Evolutionary conservation across 306 rosid species (phyloP).

Genomic region (Carpinus viminea): DNA sequence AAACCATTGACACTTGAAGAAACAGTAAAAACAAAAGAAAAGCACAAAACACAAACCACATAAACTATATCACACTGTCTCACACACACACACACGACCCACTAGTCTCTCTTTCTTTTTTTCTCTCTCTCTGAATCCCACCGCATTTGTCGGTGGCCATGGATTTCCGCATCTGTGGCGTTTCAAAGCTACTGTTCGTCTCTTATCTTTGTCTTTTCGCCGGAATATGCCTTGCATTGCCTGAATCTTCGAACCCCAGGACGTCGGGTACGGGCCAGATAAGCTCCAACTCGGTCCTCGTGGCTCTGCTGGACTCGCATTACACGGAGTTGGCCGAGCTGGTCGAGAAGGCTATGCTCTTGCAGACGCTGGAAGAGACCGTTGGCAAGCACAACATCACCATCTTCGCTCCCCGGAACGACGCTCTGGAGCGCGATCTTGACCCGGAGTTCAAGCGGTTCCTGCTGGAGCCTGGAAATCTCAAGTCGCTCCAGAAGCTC

Average conservation of each 20-base stretch:
- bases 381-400: slow-evolving; percentile 65
- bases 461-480: slow-evolving; percentile 68
- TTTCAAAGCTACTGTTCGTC: slow-evolving; percentile 7
- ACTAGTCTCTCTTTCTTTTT: background rate
- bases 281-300: slow-evolving; percentile 76
- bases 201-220: slow-evolving; percentile 14
- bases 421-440: slow-evolving; percentile 69
- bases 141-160: slow-evolving; percentile 56
- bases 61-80: background rate
- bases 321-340: slow-evolving; percentile 73
- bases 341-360: slow-evolving; percentile 65
- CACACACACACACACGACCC: background rate
- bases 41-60: background rate
- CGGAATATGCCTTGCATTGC: slow-evolving; percentile 31
- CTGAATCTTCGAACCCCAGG: slow-evolving; percentile 29
- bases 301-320: slow-evolving; percentile 78
- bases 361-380: slow-evolving; percentile 60
- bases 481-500: slow-evolving; percentile 58
- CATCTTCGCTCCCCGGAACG: slow-evolving; percentile 71
- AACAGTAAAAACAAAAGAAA: background rate
- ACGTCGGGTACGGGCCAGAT: slow-evolving; percentile 39
- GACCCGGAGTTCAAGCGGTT: slow-evolving; percentile 74
- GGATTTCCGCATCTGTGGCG: slow-evolving; percentile 51
- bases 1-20: background rate
- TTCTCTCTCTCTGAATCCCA: slow-evolving; percentile 32